Evolutionary conservation across 1,284 basidiomycete genomes (phyloP).

Genomic region (Pascua guehoae): DNA sequence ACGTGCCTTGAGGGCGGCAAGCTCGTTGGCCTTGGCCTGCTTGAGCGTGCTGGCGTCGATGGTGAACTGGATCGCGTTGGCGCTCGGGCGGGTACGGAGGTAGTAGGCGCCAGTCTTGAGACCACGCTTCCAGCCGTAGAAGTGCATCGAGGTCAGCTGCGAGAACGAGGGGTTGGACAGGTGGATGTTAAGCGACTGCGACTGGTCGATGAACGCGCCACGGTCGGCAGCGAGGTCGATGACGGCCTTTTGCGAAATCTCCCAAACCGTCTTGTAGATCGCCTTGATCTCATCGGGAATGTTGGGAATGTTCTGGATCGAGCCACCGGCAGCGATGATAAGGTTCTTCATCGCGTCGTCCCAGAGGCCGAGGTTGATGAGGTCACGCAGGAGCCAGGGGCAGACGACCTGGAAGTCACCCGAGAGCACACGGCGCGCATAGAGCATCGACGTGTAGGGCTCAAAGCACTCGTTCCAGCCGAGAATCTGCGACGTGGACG

Average conservation of each 20-base stretch:
- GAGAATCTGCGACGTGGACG: slow-evolving; percentile 96
- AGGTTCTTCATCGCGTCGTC: slow-evolving; percentile 99
- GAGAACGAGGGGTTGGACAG: slow-evolving; percentile 85
- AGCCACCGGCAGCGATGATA: slow-evolving; percentile 96
- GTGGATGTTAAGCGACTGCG: slow-evolving; percentile 82
- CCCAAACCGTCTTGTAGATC: slow-evolving; percentile 68
- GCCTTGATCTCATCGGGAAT: slow-evolving; percentile 85
- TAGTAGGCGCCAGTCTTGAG: slow-evolving; percentile 98
- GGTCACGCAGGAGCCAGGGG: slow-evolving; percentile 95
- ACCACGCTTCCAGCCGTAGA: slow-evolving; percentile 99
- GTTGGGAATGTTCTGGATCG: slow-evolving; percentile 81
- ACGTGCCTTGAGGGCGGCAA: slow-evolving; percentile 21
- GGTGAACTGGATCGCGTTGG: slow-evolving; percentile 97
- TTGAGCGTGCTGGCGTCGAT: slow-evolving; percentile 79
- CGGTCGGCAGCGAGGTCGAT: slow-evolving; percentile 97
- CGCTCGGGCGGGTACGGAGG: slow-evolving; percentile 88
- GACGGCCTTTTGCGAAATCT: slow-evolving; percentile 97
- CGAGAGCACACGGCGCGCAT: slow-evolving; percentile 97
- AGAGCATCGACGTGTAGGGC: slow-evolving; percentile 76
- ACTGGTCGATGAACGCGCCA: slow-evolving; percentile 97
- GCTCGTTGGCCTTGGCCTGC: slow-evolving; percentile 21
- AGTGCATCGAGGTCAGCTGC: slow-evolving; percentile 98
- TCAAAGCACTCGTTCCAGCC: slow-evolving; percentile 90
- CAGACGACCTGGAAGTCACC: slow-evolving; percentile 99
- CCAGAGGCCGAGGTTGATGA: slow-evolving; percentile 94